Conservation (phyloP, 495 filamentous ascomycete species). For the Talaromyces borbonicus region DNA sequence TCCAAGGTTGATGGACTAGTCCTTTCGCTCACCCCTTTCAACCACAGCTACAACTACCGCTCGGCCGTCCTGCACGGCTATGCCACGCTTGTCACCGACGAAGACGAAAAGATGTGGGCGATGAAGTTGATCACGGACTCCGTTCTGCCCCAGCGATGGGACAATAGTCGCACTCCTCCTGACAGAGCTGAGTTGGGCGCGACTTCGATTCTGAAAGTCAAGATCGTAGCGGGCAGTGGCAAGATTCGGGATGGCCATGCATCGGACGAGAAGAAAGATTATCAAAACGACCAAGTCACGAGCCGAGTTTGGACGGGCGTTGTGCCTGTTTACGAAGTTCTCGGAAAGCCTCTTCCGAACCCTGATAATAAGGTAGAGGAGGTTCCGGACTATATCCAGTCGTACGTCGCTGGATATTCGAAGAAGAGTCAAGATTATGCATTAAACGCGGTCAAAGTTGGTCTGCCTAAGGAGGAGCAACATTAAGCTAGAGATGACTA, state of each 20-base stretch:
- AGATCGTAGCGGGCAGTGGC: constrained; percentile 60
- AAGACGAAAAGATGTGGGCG: constrained; percentile 69
- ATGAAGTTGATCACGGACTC: constrained; percentile 75
- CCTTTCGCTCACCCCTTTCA: constrained; percentile 65
- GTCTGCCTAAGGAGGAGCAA: constrained; percentile 29
- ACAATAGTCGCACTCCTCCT: constrained; percentile 59
- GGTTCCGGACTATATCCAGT: constrained; percentile 54
- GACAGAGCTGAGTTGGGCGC: constrained; percentile 65
- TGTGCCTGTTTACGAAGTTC: constrained; percentile 57
- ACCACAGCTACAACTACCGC: constrained; percentile 84
- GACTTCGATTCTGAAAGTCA: constrained; percentile 65
- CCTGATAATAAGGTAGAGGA: constrained; percentile 47
- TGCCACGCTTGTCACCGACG: constrained; percentile 54
- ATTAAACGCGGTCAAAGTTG: constrained; percentile 27
- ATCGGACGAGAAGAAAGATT: constrained; percentile 62
- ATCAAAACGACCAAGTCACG: constrained; percentile 48
- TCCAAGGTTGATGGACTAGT: constrained; percentile 68
- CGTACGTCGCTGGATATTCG: constrained; percentile 48
- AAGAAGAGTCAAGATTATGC: constrained; percentile 42
- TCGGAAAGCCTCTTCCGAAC: constrained; percentile 62
- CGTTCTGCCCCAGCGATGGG: constrained; percentile 60
- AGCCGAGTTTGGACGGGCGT: constrained; percentile 71
- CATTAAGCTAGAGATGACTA: constrained; percentile 15
- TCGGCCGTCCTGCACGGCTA: constrained; percentile 71
- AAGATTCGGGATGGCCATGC: constrained; percentile 66